Percentiles rank a stretch among this genome's conserved stretches.
These are phyloP conservation scores for Malassezia furfur DNA, from an alignment of 1,284 basidiomycete species.

Conservation along the genomic window DNA sequence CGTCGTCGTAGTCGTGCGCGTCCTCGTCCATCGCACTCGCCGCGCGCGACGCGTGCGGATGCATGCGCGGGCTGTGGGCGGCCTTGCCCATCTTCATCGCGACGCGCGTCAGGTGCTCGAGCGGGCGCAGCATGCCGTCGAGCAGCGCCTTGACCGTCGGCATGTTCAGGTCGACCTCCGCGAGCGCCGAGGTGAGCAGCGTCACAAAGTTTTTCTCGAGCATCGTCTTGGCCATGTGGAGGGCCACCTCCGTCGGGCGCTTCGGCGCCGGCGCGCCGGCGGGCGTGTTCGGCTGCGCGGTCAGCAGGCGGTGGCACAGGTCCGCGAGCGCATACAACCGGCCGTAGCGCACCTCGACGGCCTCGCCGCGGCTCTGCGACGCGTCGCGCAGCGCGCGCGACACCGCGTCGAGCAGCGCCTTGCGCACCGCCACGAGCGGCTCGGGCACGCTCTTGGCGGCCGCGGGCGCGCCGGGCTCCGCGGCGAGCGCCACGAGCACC, in stretches of 20 bases:
- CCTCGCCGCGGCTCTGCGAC: constrained; percentile 54
- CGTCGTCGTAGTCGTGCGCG: constrained; percentile 53
- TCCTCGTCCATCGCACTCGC: neutral
- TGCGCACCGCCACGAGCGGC: constrained; percentile 69
- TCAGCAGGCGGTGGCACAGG: constrained; percentile 76
- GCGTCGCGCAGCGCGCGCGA: constrained; percentile 78
- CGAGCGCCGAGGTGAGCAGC: constrained; percentile 74
- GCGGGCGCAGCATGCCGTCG: constrained; percentile 71
- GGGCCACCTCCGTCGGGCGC: constrained; percentile 59
- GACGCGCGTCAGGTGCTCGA: constrained; percentile 87
- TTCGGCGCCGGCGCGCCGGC: constrained; percentile 11
- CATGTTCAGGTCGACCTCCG: constrained; percentile 91
- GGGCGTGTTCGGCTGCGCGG: constrained; percentile 58
- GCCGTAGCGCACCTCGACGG: constrained; percentile 71
- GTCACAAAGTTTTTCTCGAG: constrained; percentile 93
- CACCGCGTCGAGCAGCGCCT: constrained; percentile 78
- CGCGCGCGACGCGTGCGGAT: constrained; percentile 11
- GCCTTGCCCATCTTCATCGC: constrained; percentile 92
- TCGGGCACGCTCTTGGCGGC: constrained; percentile 59
- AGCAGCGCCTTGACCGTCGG: constrained; percentile 79
- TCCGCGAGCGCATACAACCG: constrained; percentile 78
- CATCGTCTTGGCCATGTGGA: constrained; percentile 95
- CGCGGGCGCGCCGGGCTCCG: constrained; percentile 60
- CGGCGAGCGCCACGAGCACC: constrained; percentile 79
- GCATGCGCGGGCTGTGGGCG: constrained; percentile 50